Evolutionary conservation across 208 protist species (phyloP).

Genomic region (Trypanosoma cruzi): DNA sequence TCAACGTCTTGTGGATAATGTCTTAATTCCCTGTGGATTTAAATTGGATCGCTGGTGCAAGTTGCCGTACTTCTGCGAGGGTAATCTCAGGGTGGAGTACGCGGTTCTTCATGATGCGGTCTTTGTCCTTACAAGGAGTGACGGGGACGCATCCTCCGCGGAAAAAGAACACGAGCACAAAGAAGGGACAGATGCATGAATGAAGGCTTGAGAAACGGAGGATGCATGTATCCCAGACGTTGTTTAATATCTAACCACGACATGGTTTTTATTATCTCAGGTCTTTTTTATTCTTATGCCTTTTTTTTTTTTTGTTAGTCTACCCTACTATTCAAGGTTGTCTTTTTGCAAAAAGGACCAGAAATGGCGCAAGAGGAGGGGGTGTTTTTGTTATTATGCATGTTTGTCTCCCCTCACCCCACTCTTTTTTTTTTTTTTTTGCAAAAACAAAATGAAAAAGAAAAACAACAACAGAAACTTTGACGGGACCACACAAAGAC

Average conservation of each 20-base stretch:
- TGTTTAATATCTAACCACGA: not conserved
- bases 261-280: not conserved
- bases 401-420: no score
- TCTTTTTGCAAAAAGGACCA: no score
- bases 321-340: no score
- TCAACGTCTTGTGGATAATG: constrained; percentile 69
- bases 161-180: not conserved
- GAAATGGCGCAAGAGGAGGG: no score
- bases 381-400: no score
- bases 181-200: not conserved
- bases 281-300: no score
- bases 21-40: constrained; percentile 74
- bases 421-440: no score
- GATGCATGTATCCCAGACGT: not conserved
- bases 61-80: constrained; percentile 85
- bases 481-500: no score
- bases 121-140: constrained; percentile 52
- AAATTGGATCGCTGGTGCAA: constrained; percentile 82
- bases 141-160: not conserved
- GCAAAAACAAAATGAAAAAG: no score
- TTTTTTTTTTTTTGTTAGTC: constrained; percentile 28
- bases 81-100: constrained; percentile 75
- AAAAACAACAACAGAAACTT: no score
- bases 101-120: constrained; percentile 80
- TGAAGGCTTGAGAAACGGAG: not conserved